Base-by-base conservation (phyloP, 192 early-diverging fungal genomes). In the Phycomyces blakesleeanus region DNA sequence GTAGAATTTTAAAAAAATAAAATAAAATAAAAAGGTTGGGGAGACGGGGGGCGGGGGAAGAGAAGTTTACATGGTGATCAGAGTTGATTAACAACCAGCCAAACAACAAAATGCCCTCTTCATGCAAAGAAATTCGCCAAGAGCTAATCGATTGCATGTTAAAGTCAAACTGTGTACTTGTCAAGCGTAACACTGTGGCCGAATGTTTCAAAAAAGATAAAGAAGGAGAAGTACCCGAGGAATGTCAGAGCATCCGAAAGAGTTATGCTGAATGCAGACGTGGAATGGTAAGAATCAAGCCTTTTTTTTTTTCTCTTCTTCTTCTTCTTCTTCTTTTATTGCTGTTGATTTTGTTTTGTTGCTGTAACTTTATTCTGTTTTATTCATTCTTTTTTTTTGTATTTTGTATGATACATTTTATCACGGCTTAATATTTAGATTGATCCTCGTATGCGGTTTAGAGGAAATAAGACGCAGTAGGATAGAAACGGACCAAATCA, bases 241-340 rank as follows among this genome's bases (percentile, higher is more conserved):
- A 81, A 59, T 84, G 83, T 60, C 57, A 75, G 61, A 76, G 76
- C 18, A 84, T 84, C 58, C 71, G 72, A 24, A 78, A 53, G 57
- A 84, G 83, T 72, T 78, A 77, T 42, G 81, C 76, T 55, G 83
- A 84, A 59, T 84, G 83, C 63, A 57, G 67, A 55, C 75, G 83
- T 47, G 78, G 80, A 39, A 78, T 82, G 80, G 83, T 84, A 76
- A 70, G 34, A 18, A 12, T 1, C 38, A 29, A n/a, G n/a, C n/a
- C n/a, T n/a, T n/a, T n/a, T n/a, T n/a, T n/a, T n/a, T n/a, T n/a
- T n/a, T n/a, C n/a, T n/a, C n/a, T n/a, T n/a, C n/a, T n/a, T n/a
- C n/a, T n/a, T n/a, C n/a, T n/a, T n/a, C n/a, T n/a, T n/a, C n/a
- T n/a, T n/a, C n/a, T n/a, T n/a, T n/a, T n/a, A n/a, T n/a, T n/a